These are phyloP conservation scores for Blastobotrys indianensis DNA, from an alignment of 1,139 yeast genomes.

Conservation along the genomic window DNA sequence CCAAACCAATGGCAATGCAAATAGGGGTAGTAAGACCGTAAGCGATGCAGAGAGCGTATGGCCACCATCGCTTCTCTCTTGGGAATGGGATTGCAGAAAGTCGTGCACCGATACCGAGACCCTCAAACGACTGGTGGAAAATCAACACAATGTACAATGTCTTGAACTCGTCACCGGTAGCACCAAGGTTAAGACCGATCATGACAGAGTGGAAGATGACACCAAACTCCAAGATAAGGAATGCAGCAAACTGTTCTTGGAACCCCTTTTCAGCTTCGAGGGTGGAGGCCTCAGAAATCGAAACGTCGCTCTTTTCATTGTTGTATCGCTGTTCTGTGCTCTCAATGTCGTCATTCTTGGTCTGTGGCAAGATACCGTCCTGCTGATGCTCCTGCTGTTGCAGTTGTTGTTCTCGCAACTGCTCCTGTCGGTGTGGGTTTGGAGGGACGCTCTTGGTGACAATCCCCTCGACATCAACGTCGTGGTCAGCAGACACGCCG, in stretches of 20 bases:
- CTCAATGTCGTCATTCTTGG: not conserved
- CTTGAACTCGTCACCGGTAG: conserved; percentile 56
- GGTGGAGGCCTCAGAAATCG: not conserved
- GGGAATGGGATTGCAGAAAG: conserved; percentile 54
- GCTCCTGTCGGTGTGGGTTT: conserved; percentile 14
- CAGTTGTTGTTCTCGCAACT: not conserved
- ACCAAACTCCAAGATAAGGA: conserved; percentile 69
- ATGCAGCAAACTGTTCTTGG: conserved; percentile 21
- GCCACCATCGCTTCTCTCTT: conserved; percentile 42
- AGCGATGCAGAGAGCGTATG: conserved; percentile 53
- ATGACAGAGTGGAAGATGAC: conserved; percentile 75
- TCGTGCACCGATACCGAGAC: conserved; percentile 82
- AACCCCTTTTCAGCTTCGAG: conserved; percentile 3
- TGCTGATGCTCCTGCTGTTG: not conserved
- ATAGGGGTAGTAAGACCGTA: conserved; percentile 71
- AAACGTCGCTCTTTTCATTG: not conserved
- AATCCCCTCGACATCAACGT: conserved; percentile 63
- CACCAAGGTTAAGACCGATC: conserved; percentile 67
- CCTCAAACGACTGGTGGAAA: conserved; percentile 91
- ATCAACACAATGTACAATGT: conserved; percentile 73
- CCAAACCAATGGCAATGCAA: conserved; percentile 77
- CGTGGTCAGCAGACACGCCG: conserved; percentile 19
- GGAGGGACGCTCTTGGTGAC: conserved; percentile 52
- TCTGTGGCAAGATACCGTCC: not conserved
- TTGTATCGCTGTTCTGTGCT: not conserved